Base-by-base conservation (phyloP, 768 basidiomycete genomes). In the Tulasnella sp. region DNA sequence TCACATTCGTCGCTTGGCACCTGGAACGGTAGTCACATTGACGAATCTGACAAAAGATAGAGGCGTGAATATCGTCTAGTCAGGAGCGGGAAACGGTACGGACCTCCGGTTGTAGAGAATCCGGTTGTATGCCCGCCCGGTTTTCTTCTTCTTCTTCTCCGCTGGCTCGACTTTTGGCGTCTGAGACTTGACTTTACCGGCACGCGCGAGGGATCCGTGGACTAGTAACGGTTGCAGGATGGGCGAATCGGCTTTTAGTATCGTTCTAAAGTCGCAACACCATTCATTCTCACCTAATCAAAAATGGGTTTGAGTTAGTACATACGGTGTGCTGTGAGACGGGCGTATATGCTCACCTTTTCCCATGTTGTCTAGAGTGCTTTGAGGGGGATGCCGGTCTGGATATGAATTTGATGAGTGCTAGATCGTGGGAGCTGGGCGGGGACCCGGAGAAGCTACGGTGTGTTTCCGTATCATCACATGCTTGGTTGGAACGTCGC, bases 191-290 rank as follows among this genome's bases (percentile, higher is more conserved):
- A 97, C 94, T 82, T 98, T 97, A 72, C 93, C 93, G 71, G 92
- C 92, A 79, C 92, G 92, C 75, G 92, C 92, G 76, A 94, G 91
- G 71, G 92, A 97, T 72, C 92, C 92, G 86, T 97, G 92, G 76
- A 94, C 92, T 91, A 43, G 11, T 57, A 23, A n/a, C 8, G n/a
- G 11, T 11, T 14, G 14, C 43, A 11, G 12, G 23, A 46, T 25
- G 23, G 21, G 43, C n/a, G n/a, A n/a, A n/a, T n/a, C n/a, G n/a
- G n/a, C n/a, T n/a, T n/a, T n/a, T n/a, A n/a, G n/a, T n/a, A n/a
- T n/a, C n/a, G n/a, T n/a, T n/a, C n/a, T n/a, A n/a, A n/a, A n/a
- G n/a, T n/a, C n/a, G n/a, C n/a, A n/a, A n/a, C n/a, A n/a, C n/a
- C n/a, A n/a, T n/a, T n/a, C n/a, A n/a, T n/a, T n/a, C n/a, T n/a